These are phyloP conservation scores for Geotrichum reessii DNA, from an alignment of 1,139 yeast genomes.

Conservation along the genomic window DNA sequence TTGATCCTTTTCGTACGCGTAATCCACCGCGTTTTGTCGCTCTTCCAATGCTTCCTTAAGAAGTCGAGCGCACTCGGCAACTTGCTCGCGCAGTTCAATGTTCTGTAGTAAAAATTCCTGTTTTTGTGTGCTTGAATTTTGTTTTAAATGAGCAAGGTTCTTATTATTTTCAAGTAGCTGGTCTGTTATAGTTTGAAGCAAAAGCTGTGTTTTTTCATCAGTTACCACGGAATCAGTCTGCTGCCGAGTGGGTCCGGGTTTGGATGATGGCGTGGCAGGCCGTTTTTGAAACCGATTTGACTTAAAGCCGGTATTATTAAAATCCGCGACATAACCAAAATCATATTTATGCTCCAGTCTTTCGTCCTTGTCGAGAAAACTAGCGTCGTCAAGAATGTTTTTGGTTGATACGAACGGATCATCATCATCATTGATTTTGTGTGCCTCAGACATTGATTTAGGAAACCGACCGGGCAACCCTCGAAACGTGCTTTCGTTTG, in stretches of 20 bases:
- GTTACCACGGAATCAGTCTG: background rate
- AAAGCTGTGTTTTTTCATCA: background rate
- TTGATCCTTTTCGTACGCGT: slow-evolving; percentile 14
- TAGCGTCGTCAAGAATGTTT: background rate
- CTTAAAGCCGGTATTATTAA: background rate
- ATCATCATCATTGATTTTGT: background rate
- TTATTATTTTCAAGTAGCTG: slow-evolving; percentile 13
- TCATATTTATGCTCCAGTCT: background rate
- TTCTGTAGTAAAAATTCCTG: background rate
- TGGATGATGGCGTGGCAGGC: no score
- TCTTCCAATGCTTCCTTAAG: slow-evolving; percentile 13
- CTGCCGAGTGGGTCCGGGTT: background rate
- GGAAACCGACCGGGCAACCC: slow-evolving; percentile 16
- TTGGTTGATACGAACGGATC: background rate
- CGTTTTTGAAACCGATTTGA: background rate
- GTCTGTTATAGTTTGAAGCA: slow-evolving; percentile 2
- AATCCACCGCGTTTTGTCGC: slow-evolving; percentile 12
- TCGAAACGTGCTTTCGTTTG: slow-evolving; percentile 15
- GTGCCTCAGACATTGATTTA: background rate
- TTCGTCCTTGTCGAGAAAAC: background rate
- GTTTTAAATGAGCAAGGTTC: slow-evolving; percentile 7
- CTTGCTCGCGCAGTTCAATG: slow-evolving; percentile 9
- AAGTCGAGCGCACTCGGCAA: slow-evolving; percentile 11
- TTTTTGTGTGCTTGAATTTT: background rate
- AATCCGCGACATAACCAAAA: background rate